Evolutionary conservation across 2,329 filamentous ascomycete species (phyloP), one percentile per base, ranked within the genome.

Genomic region (Aspergillus awamori): DNA sequence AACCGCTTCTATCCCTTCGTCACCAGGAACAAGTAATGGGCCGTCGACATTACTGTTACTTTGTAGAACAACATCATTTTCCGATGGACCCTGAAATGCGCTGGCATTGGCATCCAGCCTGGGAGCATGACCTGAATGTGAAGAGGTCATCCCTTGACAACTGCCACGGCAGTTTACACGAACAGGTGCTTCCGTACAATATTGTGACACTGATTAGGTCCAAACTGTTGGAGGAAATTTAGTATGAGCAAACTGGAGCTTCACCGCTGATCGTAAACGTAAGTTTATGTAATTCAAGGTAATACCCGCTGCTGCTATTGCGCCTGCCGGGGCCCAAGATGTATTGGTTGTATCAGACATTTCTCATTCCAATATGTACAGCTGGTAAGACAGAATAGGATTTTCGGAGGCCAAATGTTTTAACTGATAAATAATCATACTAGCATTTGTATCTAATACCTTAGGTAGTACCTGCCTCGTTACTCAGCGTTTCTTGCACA

Each of bases 81-180:
- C 53, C 60, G 58, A 63, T 59, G 22, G 47, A 51, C 15, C 53
- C 36, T 38, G 24, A 38, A 63, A 39, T 56, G 61, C 17, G 64
- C 59, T 68, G 63, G 62, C 66, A 67, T 68, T 70, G 26, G 56
- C 49, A 66, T 66, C 59, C 53, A 61, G 64, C 63, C 68, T 55
- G 54, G 51, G 17, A 39, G 36, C 36, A 36, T 55, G 13, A 52
- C 64, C 62, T 59, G 62, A 57, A 38, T 64, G 53, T 59, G 60
- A 57, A 43, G 65, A 66, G 41, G 64, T 64, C 70, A 72, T 72
- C 61, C 64, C 36, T 33, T 38, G 17, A 38, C 43, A 55, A 36
- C 38, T 47, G 49, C 22, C 17, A 45, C 38, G n/a, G 22, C 22
- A 28, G 47, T 51, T 30, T 28, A 30, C 47, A 49, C 45, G 45